Percentiles rank a stretch among this genome's conserved stretches.
These are phyloP conservation scores for Penicillium hesseltinei DNA, from an alignment of 2,329 filamentous ascomycete species.

Conservation along the genomic window DNA sequence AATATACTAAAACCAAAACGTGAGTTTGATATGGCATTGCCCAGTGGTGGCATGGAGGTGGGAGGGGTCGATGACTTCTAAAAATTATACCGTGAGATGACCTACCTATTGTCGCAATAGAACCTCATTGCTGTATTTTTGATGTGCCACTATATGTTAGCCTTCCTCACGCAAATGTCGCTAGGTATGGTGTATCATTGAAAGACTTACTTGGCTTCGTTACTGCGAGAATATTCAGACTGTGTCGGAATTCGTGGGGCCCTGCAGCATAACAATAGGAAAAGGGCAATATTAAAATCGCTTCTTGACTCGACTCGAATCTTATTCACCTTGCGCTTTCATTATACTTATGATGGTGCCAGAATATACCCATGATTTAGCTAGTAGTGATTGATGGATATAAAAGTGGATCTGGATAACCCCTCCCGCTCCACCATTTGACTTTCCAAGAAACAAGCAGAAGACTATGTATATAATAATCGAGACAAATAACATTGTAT, in stretches of 20 bases:
- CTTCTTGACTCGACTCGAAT: too few relatives aligned
- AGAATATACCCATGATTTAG: too few relatives aligned
- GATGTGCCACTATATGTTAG: neutral
- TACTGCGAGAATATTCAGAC: too few relatives aligned
- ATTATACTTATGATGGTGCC: too few relatives aligned
- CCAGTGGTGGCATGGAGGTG: neutral
- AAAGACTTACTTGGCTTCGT: too few relatives aligned
- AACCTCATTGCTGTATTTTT: fast-evolving
- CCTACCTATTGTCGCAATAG: neutral
- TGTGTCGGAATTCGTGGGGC: too few relatives aligned
- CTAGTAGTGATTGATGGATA: neutral
- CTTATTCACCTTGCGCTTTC: too few relatives aligned
- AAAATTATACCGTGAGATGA: neutral
- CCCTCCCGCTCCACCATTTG: neutral
- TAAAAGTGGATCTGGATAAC: neutral
- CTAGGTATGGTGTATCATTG: neutral
- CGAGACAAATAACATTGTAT: too few relatives aligned
- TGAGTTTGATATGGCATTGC: too few relatives aligned
- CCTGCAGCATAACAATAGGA: too few relatives aligned
- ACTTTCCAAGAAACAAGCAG: neutral
- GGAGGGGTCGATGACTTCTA: neutral
- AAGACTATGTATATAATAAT: neutral
- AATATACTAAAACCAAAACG: neutral
- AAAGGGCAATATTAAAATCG: too few relatives aligned
- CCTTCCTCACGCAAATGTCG: neutral